Evolutionary conservation across 2,329 filamentous ascomycete species (phyloP).

Genomic region (Exophiala bonariae): DNA sequence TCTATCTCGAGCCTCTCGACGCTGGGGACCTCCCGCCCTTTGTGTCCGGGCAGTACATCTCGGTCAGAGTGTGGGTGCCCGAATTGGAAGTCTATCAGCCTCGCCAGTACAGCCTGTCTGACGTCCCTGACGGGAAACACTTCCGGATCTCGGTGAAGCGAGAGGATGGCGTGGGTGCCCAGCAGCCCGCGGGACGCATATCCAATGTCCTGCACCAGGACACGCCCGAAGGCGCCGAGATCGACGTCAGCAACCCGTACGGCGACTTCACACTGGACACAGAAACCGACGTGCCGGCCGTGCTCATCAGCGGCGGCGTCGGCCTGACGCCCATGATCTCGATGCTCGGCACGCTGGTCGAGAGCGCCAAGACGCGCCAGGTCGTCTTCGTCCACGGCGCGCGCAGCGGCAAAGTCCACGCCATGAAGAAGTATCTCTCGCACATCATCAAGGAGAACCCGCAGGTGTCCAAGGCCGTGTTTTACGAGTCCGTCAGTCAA

Average conservation of each 20-base stretch:
- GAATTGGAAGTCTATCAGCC: conserved; percentile 63
- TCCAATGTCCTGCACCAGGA: conserved; percentile 69
- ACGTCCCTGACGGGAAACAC: conserved; percentile 45
- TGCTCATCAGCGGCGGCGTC: conserved; percentile 63
- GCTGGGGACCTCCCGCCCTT: conserved; percentile 61
- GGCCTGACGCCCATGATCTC: conserved; percentile 62
- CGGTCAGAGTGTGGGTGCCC: conserved; percentile 60
- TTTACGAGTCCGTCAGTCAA: conserved; percentile 11
- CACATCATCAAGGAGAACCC: conserved; percentile 19
- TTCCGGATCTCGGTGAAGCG: conserved; percentile 73
- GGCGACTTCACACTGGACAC: conserved; percentile 61
- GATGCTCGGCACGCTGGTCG: conserved; percentile 54
- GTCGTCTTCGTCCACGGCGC: conserved; percentile 28
- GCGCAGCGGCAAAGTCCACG: conserved; percentile 22
- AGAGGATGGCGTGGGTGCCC: conserved; percentile 55
- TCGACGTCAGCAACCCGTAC: conserved; percentile 67
- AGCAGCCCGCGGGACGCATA: conserved; percentile 61
- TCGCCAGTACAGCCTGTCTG: conserved; percentile 72
- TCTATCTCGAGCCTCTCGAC: conserved; percentile 67
- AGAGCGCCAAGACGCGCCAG: conserved; percentile 27
- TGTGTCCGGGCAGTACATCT: conserved; percentile 72
- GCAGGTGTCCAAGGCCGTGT: conserved; percentile 13
- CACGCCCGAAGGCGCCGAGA: conserved; percentile 60
- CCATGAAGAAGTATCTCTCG: conserved; percentile 25
- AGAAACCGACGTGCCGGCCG: conserved; percentile 46